Percentiles rank a stretch among this genome's conserved stretches.
Evolutionary conservation across 371 early-diverging fungal species (phyloP).

Genomic region (Umbelopsis sp.): DNA sequence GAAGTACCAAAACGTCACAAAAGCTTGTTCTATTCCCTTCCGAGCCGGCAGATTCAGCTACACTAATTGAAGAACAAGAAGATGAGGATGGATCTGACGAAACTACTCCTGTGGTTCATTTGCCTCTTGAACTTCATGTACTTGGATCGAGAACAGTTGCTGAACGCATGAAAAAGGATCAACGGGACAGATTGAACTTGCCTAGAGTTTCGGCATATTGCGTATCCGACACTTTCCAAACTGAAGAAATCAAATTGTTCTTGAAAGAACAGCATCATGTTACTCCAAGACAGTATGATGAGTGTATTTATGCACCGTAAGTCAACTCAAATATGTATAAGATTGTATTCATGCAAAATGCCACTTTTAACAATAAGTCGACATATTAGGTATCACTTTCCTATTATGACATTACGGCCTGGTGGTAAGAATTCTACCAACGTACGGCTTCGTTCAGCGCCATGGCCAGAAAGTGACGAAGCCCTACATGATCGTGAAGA

Average conservation of each 20-base stretch:
- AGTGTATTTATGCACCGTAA: slow-evolving; percentile 61
- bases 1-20: slow-evolving; percentile 90
- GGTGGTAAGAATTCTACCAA: slow-evolving; percentile 47
- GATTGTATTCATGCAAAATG: neutral
- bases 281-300: slow-evolving; percentile 60
- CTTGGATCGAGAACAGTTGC: slow-evolving; percentile 56
- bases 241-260: slow-evolving; percentile 58
- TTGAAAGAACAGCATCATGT: slow-evolving; percentile 61
- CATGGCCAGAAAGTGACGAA: slow-evolving; percentile 30
- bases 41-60: slow-evolving; percentile 28
- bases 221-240: slow-evolving; percentile 76
- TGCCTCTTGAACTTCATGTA: slow-evolving; percentile 43
- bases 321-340: neutral
- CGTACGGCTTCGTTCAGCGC: slow-evolving; percentile 42
- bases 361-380: neutral
- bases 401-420: slow-evolving; percentile 51
- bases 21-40: slow-evolving; percentile 89
- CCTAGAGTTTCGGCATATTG: slow-evolving; percentile 93
- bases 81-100: slow-evolving; percentile 19
- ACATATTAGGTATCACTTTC: slow-evolving; percentile 52
- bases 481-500: neutral
- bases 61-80: slow-evolving; percentile 20
- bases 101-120: slow-evolving; percentile 31
- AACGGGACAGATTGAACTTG: slow-evolving; percentile 56
- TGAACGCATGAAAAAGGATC: slow-evolving; percentile 69